phyloP scores from a whole-genome alignment of 768 basidiomycete species.

The Melanogaster broomeanus region DNA sequence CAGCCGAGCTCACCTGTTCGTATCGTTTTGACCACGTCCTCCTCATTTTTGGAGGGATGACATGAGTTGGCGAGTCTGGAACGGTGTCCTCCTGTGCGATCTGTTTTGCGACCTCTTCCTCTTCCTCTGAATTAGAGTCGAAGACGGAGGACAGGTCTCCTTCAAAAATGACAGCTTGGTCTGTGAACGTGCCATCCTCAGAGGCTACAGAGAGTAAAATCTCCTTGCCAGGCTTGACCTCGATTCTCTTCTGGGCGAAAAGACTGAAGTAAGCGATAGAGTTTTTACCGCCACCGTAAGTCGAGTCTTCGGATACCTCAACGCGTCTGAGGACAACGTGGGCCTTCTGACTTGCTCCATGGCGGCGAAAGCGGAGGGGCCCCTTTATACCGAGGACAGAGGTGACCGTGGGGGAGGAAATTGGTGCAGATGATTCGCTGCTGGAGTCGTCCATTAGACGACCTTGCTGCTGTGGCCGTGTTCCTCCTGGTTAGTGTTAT shows the following conservation, averaged over 20 bases:
- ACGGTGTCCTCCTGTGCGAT: slow-evolving; percentile 43
- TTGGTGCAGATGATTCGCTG: slow-evolving; percentile 34
- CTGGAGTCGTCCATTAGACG: slow-evolving; percentile 39
- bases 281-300: slow-evolving; percentile 40
- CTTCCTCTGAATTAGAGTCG: slow-evolving; percentile 36
- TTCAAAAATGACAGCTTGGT: slow-evolving; percentile 59
- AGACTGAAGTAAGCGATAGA: slow-evolving; percentile 58
- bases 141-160: slow-evolving; percentile 40
- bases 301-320: slow-evolving; percentile 45
- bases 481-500: slow-evolving; percentile 6
- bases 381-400: slow-evolving; percentile 65
- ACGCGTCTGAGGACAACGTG: slow-evolving; percentile 70
- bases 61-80: slow-evolving; percentile 35
- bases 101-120: slow-evolving; percentile 43
- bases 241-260: slow-evolving; percentile 69
- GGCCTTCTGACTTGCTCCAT: slow-evolving; percentile 66
- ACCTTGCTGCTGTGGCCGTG: slow-evolving; percentile 14
- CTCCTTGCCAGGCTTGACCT: slow-evolving; percentile 71
- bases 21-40: slow-evolving; percentile 55
- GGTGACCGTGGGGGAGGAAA: slow-evolving; percentile 39
- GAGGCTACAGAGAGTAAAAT: slow-evolving; percentile 61
- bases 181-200: slow-evolving; percentile 53
- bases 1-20: slow-evolving; percentile 42
- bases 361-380: slow-evolving; percentile 62
- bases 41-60: slow-evolving; percentile 65